Conservation (phyloP, 345 rosid genomes). For the Citrus mangshanensis region DNA sequence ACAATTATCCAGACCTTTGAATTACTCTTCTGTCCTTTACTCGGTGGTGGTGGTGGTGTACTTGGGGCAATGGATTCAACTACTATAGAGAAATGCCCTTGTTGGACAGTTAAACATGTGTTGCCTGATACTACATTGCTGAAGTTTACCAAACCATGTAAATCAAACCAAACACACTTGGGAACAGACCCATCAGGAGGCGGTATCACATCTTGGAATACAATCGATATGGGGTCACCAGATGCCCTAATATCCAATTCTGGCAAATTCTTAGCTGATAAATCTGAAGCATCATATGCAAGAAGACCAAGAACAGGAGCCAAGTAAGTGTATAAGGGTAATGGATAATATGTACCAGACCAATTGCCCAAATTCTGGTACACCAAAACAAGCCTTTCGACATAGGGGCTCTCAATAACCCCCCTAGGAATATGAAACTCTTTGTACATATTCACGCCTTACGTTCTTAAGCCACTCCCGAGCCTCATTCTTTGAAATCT, state of each 20-base stretch:
- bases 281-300: conserved; percentile 69
- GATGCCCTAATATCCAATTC: conserved; percentile 46
- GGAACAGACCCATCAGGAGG: conserved; percentile 49
- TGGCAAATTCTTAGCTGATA: conserved; percentile 53
- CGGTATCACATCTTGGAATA: conserved; percentile 47
- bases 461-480: conserved; percentile 63
- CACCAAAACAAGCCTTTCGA: conserved; percentile 76
- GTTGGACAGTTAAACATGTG: conserved; percentile 51
- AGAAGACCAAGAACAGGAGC: conserved; percentile 86
- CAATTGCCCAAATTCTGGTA: conserved; percentile 86
- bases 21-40: conserved; percentile 27
- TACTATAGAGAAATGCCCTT: conserved; percentile 86
- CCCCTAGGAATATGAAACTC: conserved; percentile 63
- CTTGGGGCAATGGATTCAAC: conserved; percentile 58
- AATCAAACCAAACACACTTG: conserved; percentile 71
- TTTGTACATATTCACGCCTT: conserved; percentile 47
- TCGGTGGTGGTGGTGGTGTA: conserved; percentile 23
- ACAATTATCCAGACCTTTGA: conserved; percentile 60
- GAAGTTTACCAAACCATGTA: conserved; percentile 50
- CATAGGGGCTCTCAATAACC: conserved; percentile 51
- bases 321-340: conserved; percentile 48
- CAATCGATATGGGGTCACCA: conserved; percentile 52
- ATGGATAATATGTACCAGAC: conserved; percentile 63
- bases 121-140: conserved; percentile 44
- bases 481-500: conserved; percentile 76